Evolutionary conservation across 163 green algal species (phyloP), one percentile per base, ranked within the genome.

Genomic region (Prototheca cutis): DNA sequence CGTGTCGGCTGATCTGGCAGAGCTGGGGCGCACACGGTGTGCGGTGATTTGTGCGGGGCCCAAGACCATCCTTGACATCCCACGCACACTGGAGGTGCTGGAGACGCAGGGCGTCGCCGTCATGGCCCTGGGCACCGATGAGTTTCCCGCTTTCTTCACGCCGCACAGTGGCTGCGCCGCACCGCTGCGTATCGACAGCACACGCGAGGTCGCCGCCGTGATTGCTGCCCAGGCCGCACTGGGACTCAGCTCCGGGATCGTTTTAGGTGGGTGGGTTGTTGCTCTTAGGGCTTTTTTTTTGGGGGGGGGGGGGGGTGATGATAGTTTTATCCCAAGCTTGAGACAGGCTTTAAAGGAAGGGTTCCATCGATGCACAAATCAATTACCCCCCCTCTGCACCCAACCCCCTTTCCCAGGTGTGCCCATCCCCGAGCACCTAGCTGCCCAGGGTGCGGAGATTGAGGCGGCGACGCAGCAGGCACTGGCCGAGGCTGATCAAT

Each of bases 131-230:
- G 66, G 76, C 1, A 70, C 72, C 1, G 77, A 95, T 40, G 84
- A 98, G 65, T 97, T 99, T 65, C 93, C 93, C 4, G 90, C 92
- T 3, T 99, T 99, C 76, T 99, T 96, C 80, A 93, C 82, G 4
- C 64, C 62, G 0, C 56, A 63, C 55, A 93, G 79, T 53, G 87
- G 93, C n/a, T 94, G 83, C 69, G 73, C 29, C 4, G 80, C 87
- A 28, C 86, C 90, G 10, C 59, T 40, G 6, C 62, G 81, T 0
- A 73, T 94, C 2, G 82, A 95, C 54, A 71, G 61, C 0, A 69
- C 86, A 0, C 39, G 57, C 6, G 66, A 94, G 75, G 53, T 55
- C 40, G 84, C 79, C 3, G 31, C 28, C 2, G 70, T 94, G 62
- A 63, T 92, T 2, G 48, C 63, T 0, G 76, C 76, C 23, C 47